These are phyloP conservation scores for Effrenium voratum DNA, from an alignment of 73 alveolate genomes.

Conservation along the genomic window DNA sequence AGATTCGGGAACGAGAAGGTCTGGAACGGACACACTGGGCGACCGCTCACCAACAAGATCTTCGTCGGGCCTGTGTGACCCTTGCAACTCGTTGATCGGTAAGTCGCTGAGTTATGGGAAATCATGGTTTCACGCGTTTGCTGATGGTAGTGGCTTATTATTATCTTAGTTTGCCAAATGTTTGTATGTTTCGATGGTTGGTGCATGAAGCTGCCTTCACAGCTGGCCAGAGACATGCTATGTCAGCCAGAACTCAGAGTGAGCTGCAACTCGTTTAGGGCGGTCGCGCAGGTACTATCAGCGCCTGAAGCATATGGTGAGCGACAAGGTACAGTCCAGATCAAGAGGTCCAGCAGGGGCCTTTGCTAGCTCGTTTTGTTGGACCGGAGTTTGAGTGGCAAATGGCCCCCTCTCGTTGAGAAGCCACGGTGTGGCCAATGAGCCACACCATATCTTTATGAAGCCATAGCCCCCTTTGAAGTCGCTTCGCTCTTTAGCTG, in stretches of 20 bases:
- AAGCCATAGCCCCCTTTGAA: too few species aligned
- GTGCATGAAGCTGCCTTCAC: too few species aligned
- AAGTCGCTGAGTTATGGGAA: too few species aligned
- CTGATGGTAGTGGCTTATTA: too few species aligned
- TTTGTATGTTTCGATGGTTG: too few species aligned
- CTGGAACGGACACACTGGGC: constrained; percentile 99
- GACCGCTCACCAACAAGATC: constrained; percentile 97
- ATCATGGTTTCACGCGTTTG: too few species aligned
- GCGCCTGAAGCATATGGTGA: constrained; percentile 99
- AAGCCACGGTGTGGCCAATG: too few species aligned
- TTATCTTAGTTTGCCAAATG: too few species aligned
- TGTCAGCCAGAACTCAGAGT: not conserved
- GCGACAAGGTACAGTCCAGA: constrained; percentile 99
- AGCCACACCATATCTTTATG: too few species aligned
- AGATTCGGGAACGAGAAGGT: constrained; percentile 96
- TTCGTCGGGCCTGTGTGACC: constrained; percentile 98
- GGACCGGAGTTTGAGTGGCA: not conserved
- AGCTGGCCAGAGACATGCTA: not conserved
- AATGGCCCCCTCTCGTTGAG: too few species aligned
- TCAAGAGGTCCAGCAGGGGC: constrained; percentile 94
- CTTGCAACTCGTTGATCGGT: too few species aligned
- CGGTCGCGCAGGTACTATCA: constrained; percentile 97
- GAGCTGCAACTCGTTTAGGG: not conserved
- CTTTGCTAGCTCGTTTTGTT: not conserved
- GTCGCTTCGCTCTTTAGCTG: too few species aligned